Conservation (phyloP, 352 stramenopile genomes). For the Globisporangium spinosum region DNA sequence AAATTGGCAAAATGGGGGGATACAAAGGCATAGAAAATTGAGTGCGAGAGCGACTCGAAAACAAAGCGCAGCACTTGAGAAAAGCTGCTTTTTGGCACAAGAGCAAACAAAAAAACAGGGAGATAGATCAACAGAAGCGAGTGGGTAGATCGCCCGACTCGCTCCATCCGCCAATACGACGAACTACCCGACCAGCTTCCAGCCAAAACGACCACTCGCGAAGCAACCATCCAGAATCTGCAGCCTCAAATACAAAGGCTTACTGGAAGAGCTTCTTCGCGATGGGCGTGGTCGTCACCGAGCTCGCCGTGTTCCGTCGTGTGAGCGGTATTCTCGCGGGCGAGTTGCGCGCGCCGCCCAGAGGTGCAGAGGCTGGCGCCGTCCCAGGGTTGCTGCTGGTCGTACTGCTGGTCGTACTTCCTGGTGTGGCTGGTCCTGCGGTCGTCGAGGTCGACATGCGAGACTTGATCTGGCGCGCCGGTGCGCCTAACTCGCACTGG, state of each 20-base stretch:
- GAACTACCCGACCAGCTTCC: background rate
- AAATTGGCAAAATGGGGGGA: background rate
- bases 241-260: background rate
- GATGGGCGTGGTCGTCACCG: constrained; percentile 22
- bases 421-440: constrained; percentile 3
- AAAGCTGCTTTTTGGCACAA: constrained; percentile 7
- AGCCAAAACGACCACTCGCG: background rate
- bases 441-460: constrained; percentile 24
- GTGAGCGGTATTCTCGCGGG: constrained; percentile 18
- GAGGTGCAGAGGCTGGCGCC: constrained; percentile 1
- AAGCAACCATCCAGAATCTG: background rate
- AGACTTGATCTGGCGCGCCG: constrained; percentile 86
- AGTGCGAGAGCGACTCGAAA: background rate
- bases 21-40: background rate
- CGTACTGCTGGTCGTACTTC: constrained; percentile 16
- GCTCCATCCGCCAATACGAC: background rate
- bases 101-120: constrained; percentile 5
- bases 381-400: constrained; percentile 10
- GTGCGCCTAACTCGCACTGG: constrained; percentile 95
- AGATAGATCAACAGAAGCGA: background rate
- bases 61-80: constrained; percentile 3
- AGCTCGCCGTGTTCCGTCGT: constrained; percentile 4
- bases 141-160: no score
- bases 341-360: constrained; percentile 15
- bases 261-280: constrained; percentile 38